A percentile compares a stretch with the other conserved stretches of the same genome.
Evolutionary conservation across 164 flowering plant species (phyloP).

Genomic region (Annona cherimola): DNA sequence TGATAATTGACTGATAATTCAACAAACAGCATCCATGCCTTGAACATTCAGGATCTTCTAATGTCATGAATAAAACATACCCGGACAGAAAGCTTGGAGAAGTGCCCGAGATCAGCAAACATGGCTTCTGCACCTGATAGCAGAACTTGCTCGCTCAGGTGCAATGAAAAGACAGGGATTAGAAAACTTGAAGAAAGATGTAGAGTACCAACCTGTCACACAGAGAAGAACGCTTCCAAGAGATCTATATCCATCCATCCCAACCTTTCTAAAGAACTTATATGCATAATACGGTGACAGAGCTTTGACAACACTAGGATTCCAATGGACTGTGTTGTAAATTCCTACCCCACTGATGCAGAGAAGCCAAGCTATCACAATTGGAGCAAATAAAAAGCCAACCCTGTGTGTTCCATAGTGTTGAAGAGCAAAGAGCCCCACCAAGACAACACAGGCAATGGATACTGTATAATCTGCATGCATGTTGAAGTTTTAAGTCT

Average conservation of each 20-base stretch:
- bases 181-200: not conserved
- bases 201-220: constrained; percentile 42
- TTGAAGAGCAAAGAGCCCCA: constrained; percentile 58
- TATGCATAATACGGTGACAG: constrained; percentile 48
- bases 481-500: not conserved
- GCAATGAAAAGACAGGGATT: not conserved
- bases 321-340: constrained; percentile 53
- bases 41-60: not conserved
- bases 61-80: constrained; percentile 20
- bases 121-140: constrained; percentile 69
- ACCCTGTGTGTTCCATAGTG: constrained; percentile 58
- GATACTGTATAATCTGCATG: constrained; percentile 34
- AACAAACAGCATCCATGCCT: not conserved
- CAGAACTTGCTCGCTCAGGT: not conserved
- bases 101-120: constrained; percentile 81
- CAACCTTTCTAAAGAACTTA: constrained; percentile 37
- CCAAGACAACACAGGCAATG: constrained; percentile 43
- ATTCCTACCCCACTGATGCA: constrained; percentile 53
- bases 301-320: constrained; percentile 39
- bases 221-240: constrained; percentile 57
- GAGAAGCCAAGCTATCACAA: constrained; percentile 52
- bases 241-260: constrained; percentile 53
- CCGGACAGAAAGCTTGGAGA: constrained; percentile 47
- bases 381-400: constrained; percentile 61
- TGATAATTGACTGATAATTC: not conserved